These are phyloP conservation scores for Pharnaceum exiguum DNA, from an alignment of 148 eudicot species.

Conservation along the genomic window DNA sequence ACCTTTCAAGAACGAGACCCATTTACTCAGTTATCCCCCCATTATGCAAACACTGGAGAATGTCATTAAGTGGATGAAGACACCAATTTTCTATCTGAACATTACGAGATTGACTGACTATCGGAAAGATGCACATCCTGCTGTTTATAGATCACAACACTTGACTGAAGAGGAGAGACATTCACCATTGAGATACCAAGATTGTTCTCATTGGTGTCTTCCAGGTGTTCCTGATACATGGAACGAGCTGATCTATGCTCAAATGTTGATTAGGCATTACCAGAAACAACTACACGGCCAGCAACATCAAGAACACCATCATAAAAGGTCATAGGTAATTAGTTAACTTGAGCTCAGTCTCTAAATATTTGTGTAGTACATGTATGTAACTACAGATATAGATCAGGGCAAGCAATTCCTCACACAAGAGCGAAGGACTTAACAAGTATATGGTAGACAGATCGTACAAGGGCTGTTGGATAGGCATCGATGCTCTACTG, in stretches of 20 bases:
- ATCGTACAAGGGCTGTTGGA: too few relatives aligned
- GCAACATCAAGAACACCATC: slow-evolving; percentile 6
- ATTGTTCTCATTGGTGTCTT: slow-evolving; percentile 86
- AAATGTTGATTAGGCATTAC: slow-evolving; percentile 37
- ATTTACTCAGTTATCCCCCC: slow-evolving; percentile 29
- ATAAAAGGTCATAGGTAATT: slow-evolving; percentile 17
- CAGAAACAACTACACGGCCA: slow-evolving; percentile 18
- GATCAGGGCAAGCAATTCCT: not conserved
- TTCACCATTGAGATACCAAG: slow-evolving; percentile 36
- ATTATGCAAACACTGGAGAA: slow-evolving; percentile 39
- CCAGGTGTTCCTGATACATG: slow-evolving; percentile 86
- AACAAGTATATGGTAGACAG: too few relatives aligned
- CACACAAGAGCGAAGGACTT: not conserved
- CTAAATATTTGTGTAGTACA: not conserved
- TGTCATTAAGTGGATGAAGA: slow-evolving; percentile 39
- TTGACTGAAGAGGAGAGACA: slow-evolving; percentile 44
- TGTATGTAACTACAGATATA: not conserved
- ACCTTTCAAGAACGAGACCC: slow-evolving; percentile 41
- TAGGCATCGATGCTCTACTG: too few relatives aligned
- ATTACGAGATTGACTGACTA: slow-evolving; percentile 54
- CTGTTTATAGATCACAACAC: slow-evolving; percentile 40
- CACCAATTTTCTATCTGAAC: slow-evolving; percentile 51
- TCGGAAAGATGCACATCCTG: slow-evolving; percentile 71
- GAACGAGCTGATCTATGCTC: slow-evolving; percentile 59
- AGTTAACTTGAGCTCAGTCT: not conserved